Evolutionary conservation across 768 basidiomycete species (phyloP).

Genomic region (Kwoniella dendrophila): DNA sequence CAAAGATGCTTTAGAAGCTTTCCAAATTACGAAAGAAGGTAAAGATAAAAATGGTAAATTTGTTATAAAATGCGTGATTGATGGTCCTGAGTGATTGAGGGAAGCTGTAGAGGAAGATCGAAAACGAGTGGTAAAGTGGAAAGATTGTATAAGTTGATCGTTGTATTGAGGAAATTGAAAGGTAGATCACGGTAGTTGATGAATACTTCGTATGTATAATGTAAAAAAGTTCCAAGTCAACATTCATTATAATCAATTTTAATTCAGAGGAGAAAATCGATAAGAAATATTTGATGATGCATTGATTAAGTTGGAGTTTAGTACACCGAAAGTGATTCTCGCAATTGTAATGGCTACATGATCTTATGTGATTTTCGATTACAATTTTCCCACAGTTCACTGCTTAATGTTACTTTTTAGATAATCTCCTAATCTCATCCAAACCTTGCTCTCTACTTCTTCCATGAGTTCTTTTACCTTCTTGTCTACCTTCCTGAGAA

Average conservation of each 20-base stretch:
- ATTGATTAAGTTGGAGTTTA: too few species aligned
- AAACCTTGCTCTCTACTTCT: conserved; percentile 26
- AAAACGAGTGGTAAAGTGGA: not conserved
- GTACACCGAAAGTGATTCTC: too few species aligned
- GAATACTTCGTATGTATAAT: too few species aligned
- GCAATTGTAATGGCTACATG: too few species aligned
- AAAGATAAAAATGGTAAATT: conserved; percentile 83
- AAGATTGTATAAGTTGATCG: too few species aligned
- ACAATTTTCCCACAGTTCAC: too few species aligned
- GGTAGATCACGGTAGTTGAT: too few species aligned
- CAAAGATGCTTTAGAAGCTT: conserved; percentile 74
- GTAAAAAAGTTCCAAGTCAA: too few species aligned
- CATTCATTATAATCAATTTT: too few species aligned
- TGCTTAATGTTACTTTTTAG: not conserved
- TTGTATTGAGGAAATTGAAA: too few species aligned
- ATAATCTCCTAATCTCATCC: conserved; percentile 37
- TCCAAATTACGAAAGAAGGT: conserved; percentile 75
- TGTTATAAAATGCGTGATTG: conserved; percentile 87
- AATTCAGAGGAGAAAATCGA: too few species aligned
- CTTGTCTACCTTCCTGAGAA: conserved; percentile 18
- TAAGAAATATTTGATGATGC: too few species aligned
- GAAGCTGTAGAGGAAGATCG: not conserved
- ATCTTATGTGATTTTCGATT: not conserved
- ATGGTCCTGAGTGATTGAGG: conserved; percentile 52
- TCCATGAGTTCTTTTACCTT: conserved; percentile 56